These are phyloP conservation scores for Micromonas pusilla DNA, from an alignment of 139 green algal genomes.

Conservation along the genomic window DNA sequence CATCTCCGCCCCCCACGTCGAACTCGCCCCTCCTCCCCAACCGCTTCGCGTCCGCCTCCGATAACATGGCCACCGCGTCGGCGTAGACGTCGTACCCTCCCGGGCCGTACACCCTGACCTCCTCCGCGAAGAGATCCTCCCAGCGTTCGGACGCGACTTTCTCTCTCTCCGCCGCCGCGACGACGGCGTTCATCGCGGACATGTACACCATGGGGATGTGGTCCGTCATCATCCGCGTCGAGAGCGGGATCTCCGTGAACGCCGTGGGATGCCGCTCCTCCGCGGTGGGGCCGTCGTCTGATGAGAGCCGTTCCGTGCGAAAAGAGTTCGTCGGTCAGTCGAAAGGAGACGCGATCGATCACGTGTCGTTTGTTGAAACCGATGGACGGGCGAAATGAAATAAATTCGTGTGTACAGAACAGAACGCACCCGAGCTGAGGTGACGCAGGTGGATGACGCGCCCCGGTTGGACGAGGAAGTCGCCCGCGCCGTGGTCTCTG, in stretches of 20 bases:
- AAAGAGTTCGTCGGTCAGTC: too few species aligned
- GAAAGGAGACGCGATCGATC: too few species aligned
- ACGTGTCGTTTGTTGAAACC: too few species aligned
- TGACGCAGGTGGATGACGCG: neutral
- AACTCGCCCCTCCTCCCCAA: too few species aligned
- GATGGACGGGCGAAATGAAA: too few species aligned
- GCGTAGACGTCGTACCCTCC: neutral
- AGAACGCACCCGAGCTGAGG: too few species aligned
- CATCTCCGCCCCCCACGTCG: neutral
- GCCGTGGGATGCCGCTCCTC: slow-evolving; percentile 7
- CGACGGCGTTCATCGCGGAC: neutral
- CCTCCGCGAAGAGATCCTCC: too few species aligned
- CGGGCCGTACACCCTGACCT: neutral
- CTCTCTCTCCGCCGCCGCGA: neutral
- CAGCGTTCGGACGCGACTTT: too few species aligned
- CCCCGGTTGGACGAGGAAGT: slow-evolving; percentile 15
- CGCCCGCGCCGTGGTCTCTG: slow-evolving; percentile 2
- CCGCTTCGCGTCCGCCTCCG: too few species aligned
- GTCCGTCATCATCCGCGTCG: slow-evolving; percentile 11
- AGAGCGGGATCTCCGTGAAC: slow-evolving; percentile 11
- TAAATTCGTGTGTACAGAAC: too few species aligned
- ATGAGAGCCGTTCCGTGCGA: too few species aligned
- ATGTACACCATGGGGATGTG: slow-evolving; percentile 14
- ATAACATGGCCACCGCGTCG: neutral
- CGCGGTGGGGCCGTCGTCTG: neutral